Conservation (phyloP, 441 rosid species). For the Geranium incanum region DNA sequence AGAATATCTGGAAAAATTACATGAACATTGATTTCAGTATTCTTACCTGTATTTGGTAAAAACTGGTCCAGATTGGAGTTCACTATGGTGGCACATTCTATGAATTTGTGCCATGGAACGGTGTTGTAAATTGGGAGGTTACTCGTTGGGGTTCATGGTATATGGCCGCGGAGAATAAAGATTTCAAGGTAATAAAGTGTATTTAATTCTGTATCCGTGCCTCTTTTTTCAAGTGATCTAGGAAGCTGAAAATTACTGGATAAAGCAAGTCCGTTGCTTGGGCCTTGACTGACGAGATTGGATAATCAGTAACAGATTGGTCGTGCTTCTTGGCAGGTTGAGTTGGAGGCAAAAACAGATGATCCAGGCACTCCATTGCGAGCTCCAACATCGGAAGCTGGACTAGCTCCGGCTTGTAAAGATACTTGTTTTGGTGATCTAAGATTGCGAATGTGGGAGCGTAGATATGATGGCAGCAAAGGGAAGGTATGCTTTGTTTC, state of each 20-base stretch:
- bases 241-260: neutral
- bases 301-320: neutral
- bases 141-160: constrained; percentile 82
- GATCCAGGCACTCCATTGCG: constrained; percentile 76
- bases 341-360: constrained; percentile 65
- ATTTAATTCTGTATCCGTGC: neutral
- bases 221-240: neutral
- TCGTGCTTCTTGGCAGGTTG: constrained; percentile 43
- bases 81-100: constrained; percentile 67
- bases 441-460: constrained; percentile 80
- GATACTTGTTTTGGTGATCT: constrained; percentile 70
- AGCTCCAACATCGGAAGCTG: constrained; percentile 80
- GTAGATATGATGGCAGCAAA: constrained; percentile 56
- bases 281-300: constrained; percentile 6
- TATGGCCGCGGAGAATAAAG: constrained; percentile 66
- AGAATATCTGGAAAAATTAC: neutral
- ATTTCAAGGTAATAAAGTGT: constrained; percentile 46
- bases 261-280: neutral
- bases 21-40: neutral
- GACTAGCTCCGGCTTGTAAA: constrained; percentile 79
- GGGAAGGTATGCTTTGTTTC: constrained; percentile 57
- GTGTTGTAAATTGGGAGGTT: constrained; percentile 67
- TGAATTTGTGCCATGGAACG: constrained; percentile 96
- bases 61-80: constrained; percentile 65
- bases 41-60: neutral